Conservation (phyloP, 768 basidiomycete genomes). For the Tricholoma sp. region DNA sequence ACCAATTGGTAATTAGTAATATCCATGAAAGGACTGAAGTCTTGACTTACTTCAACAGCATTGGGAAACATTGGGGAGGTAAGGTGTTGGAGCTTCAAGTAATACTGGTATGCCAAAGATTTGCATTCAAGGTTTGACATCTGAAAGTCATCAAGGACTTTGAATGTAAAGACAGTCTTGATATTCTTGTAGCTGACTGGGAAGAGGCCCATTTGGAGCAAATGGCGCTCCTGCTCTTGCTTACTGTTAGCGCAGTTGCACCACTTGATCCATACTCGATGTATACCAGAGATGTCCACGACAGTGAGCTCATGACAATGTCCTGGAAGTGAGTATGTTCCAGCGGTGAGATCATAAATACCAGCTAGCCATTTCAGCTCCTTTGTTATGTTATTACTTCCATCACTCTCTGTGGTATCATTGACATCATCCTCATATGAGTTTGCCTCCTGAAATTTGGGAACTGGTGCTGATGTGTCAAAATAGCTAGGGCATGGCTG, state of each 20-base stretch:
- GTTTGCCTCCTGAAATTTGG: not conserved
- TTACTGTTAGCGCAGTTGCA: slow-evolving; percentile 7
- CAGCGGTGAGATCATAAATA: not conserved
- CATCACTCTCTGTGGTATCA: not conserved
- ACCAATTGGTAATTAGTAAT: not conserved
- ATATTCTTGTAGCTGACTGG: not conserved
- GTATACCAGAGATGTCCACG: not conserved
- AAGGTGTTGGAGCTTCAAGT: slow-evolving; percentile 3
- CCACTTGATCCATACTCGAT: not conserved
- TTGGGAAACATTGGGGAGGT: slow-evolving; percentile 1
- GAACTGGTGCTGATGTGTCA: not conserved
- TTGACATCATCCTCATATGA: too few relatives aligned
- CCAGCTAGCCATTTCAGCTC: too few relatives aligned
- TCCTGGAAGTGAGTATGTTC: too few relatives aligned
- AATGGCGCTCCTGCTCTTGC: slow-evolving; percentile 6
- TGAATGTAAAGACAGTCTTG: slow-evolving; percentile 11
- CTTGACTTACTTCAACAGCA: not conserved
- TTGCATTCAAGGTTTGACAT: slow-evolving; percentile 14
- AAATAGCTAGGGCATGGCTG: not conserved
- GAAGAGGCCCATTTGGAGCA: slow-evolving; percentile 9
- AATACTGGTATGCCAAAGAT: slow-evolving; percentile 12
- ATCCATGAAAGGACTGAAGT: not conserved
- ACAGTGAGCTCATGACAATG: not conserved
- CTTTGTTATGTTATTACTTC: not conserved
- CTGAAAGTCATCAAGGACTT: slow-evolving; percentile 3